These are phyloP conservation scores for Acacia melanoxylon DNA, from an alignment of 306 rosid species.

Conservation along the genomic window DNA sequence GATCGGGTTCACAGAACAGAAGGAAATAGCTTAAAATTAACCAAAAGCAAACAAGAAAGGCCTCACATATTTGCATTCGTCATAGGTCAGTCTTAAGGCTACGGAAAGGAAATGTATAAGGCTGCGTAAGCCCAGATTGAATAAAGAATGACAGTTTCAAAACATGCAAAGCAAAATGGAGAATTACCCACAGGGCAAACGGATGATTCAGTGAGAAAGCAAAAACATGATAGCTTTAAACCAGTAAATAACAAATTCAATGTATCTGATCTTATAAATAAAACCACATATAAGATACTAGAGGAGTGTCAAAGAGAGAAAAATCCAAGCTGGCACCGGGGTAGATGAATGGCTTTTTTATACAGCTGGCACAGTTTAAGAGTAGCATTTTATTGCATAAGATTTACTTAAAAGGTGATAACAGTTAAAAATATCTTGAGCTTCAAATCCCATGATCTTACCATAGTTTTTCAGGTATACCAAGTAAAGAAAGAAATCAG, in stretches of 20 bases:
- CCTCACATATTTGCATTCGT: slow-evolving; percentile 5
- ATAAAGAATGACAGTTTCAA: not conserved
- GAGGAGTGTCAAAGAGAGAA: not conserved
- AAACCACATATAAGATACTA: not conserved
- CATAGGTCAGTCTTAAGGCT: slow-evolving; percentile 4
- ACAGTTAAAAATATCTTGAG: not conserved
- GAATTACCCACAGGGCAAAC: slow-evolving; percentile 15
- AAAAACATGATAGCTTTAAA: not conserved
- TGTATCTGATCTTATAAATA: not conserved
- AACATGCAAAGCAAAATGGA: not conserved
- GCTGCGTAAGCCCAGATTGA: not conserved
- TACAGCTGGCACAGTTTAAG: not conserved
- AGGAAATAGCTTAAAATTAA: slow-evolving; percentile 17
- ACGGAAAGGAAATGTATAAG: not conserved
- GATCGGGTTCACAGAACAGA: slow-evolving; percentile 4
- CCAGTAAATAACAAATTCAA: slow-evolving; percentile 1
- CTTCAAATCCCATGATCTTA: not conserved
- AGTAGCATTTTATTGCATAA: not conserved
- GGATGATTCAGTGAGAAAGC: not conserved
- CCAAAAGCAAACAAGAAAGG: slow-evolving; percentile 13
- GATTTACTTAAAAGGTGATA: not conserved
- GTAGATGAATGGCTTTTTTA: not conserved
- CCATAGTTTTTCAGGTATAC: not conserved
- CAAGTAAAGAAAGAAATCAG: not conserved
- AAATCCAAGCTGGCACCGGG: not conserved